A percentile compares a stretch with the other conserved stretches of the same genome.
Conservation (phyloP, 2,329 filamentous ascomycete genomes). For the Fusarium zealandicum region DNA sequence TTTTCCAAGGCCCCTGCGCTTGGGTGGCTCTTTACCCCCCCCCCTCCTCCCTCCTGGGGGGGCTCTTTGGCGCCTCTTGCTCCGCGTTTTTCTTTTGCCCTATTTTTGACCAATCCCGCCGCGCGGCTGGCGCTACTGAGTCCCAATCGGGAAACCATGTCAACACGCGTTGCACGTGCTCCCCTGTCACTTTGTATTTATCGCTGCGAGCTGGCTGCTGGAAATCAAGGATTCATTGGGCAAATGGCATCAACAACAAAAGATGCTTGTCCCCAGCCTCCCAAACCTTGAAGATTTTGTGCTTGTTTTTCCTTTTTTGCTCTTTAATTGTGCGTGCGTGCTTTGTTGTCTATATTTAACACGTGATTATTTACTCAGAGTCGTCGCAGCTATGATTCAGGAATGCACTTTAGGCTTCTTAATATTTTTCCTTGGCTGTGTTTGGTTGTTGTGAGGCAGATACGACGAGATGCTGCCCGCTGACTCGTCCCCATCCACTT, state of each 20-base stretch:
- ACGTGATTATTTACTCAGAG: no score
- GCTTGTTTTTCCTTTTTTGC: neutral
- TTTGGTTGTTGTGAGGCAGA: slow-evolving; percentile 27
- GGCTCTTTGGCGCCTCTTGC: slow-evolving; percentile 31
- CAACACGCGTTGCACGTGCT: slow-evolving; percentile 46
- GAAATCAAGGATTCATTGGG: neutral
- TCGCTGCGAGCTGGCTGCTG: slow-evolving; percentile 14
- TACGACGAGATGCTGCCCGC: slow-evolving; percentile 19
- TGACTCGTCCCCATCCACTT: slow-evolving; percentile 30
- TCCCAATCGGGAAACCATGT: slow-evolving; percentile 47
- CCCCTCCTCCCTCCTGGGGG: slow-evolving; percentile 8
- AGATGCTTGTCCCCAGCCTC: neutral
- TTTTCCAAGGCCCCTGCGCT: slow-evolving; percentile 25
- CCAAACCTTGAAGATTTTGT: neutral
- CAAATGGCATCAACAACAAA: slow-evolving; percentile 9
- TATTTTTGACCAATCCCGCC: slow-evolving; percentile 43
- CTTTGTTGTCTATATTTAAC: neutral
- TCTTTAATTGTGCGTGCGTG: neutral
- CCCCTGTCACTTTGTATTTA: slow-evolving; percentile 32
- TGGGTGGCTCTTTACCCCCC: slow-evolving; percentile 15
- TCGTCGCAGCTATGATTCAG: no score
- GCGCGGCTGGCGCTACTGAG: slow-evolving; percentile 39
- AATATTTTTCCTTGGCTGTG: neutral
- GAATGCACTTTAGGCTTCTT: no score
- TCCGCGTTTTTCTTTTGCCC: slow-evolving; percentile 40